A percentile compares a stretch with the other conserved stretches of the same genome.
These are phyloP conservation scores for Brassica carinata DNA, from an alignment of 345 rosid genomes.

Conservation along the genomic window DNA sequence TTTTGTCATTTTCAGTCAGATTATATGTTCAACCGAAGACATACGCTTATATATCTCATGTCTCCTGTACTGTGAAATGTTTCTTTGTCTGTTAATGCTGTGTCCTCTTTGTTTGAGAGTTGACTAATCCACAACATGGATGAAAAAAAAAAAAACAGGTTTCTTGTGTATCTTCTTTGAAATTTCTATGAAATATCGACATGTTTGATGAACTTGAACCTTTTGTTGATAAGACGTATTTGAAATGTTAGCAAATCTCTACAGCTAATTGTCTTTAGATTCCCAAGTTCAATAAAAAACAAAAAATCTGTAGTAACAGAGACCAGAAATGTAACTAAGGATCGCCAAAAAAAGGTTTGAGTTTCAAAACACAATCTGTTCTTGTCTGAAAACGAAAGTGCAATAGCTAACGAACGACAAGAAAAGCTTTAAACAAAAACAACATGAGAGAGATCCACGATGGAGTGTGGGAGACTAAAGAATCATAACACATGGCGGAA, in stretches of 20 bases:
- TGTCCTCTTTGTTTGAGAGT: neutral
- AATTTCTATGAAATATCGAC: neutral
- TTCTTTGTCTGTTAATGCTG: neutral
- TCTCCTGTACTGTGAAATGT: neutral
- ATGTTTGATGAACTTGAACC: neutral
- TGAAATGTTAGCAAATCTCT: neutral
- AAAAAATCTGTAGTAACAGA: neutral
- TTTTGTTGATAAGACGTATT: neutral
- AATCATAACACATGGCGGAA: too few relatives aligned
- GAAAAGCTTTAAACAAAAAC: too few relatives aligned
- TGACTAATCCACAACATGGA: neutral
- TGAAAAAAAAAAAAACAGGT: neutral
- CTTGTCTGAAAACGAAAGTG: neutral
- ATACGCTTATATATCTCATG: too few relatives aligned
- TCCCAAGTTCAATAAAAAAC: neutral
- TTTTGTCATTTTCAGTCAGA: slow-evolving; percentile 3
- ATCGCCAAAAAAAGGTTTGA: neutral
- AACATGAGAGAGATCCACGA: too few relatives aligned
- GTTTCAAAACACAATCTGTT: neutral
- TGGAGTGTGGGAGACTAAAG: too few relatives aligned
- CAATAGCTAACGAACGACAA: neutral
- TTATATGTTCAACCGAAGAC: neutral
- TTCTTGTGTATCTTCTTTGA: neutral
- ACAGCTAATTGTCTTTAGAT: neutral
- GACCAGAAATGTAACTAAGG: neutral